Evolutionary conservation across 352 stramenopile genomes (phyloP), one percentile per base, ranked within the genome.

Genomic region (Pythium plurisporium): DNA sequence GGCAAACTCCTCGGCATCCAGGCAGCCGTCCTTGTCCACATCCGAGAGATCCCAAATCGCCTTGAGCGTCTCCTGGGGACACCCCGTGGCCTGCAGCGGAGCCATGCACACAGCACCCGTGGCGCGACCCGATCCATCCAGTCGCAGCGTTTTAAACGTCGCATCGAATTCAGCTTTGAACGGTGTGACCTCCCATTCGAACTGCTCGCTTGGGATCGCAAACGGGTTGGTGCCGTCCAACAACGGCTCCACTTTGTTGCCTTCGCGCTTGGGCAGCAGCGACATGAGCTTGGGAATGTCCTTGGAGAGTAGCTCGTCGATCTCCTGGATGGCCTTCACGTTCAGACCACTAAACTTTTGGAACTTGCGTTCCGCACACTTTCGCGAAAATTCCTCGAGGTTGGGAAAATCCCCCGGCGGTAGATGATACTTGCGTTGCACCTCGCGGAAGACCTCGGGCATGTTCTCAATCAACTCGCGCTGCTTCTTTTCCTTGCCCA

Each of bases 401-500:
- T 96, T 75, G 10, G 96, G 96, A 62, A 99, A 98, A 55, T 98
- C 94, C 25, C 96, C 96, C 12, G 91, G 90, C 11, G 90, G 86
- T 23, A 99, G 72, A 60, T 98, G 93, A 75, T 98, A 97, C 69
- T 99, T 98, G 56, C 97, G 97, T 65, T 98, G 89, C 30, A 99
- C 91, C 22, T 97, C 92, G n/a, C 94, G 88, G 66, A 99, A 99
- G 27, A 97, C 88, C 52, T 97, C 91, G 19, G 76, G 84, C 71
- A 99, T 89, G 61, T 98, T 92, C 23, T 91, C 76, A 46, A 98
- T 94, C 17, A 99, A 70, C 55, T 98, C 91, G 40, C 92, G 69
- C 70, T 99, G 95, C 62, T 98, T 98, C 74, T 98, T 98, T 36
- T 98, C 94, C 66, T 99, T 98, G 25, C 96, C 94, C 62, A 99